Percentiles rank a stretch among this genome's conserved stretches.
These are phyloP conservation scores for Argentina anserina DNA, from an alignment of 306 rosid species.

Conservation along the genomic window DNA sequence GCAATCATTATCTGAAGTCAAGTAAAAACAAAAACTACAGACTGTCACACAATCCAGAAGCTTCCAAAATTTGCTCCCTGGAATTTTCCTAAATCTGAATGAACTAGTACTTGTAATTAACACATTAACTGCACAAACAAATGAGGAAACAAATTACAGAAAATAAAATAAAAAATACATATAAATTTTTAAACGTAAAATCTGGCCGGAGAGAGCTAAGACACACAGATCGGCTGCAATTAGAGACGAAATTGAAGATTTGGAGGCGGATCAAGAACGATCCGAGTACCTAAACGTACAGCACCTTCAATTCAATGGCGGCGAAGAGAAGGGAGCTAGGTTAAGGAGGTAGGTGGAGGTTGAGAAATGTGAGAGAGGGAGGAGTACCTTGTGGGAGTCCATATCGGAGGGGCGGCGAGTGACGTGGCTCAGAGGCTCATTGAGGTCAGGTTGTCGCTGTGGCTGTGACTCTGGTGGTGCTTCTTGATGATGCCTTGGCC, in stretches of 20 bases:
- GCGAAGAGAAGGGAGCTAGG: conserved; percentile 1
- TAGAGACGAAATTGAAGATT: conserved; percentile 26
- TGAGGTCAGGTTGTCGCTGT: conserved; percentile 32
- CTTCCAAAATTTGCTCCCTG: conserved; percentile 17
- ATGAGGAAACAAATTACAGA: background rate
- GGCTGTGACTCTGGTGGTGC: conserved; percentile 45
- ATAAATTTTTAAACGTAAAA: conserved; percentile 10
- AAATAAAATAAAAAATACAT: background rate
- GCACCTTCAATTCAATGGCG: conserved; percentile 7
- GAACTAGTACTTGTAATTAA: background rate
- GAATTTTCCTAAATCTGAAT: conserved; percentile 17
- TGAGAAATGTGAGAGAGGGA: background rate
- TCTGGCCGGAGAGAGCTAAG: conserved; percentile 26
- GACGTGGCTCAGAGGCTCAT: conserved; percentile 37
- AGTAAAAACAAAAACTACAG: conserved; percentile 6
- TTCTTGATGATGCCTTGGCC: conserved; percentile 53
- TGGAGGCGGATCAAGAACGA: conserved; percentile 49
- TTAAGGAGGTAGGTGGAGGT: background rate
- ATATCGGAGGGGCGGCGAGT: conserved; percentile 49
- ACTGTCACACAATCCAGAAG: conserved; percentile 31
- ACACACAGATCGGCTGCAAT: conserved; percentile 46
- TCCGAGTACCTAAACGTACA: conserved; percentile 28
- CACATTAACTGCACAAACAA: background rate
- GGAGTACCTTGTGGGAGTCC: conserved; percentile 63
- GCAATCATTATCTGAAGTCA: background rate